phyloP scores from a whole-genome alignment of 495 filamentous ascomycete genomes.

The Neurospora tetrasperma region DNA sequence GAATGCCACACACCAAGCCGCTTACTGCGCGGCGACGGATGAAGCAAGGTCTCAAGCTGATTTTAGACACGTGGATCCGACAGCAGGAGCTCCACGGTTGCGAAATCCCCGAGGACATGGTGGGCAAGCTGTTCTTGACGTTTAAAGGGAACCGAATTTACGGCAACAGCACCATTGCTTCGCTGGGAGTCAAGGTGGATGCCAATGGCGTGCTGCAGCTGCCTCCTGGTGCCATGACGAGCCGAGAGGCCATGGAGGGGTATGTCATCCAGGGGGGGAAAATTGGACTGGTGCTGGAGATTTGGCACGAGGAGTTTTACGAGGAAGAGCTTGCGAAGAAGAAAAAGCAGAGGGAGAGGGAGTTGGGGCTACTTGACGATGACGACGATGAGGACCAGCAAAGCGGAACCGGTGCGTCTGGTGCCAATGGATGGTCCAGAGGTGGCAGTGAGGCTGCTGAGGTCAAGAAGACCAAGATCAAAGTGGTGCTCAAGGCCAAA shows the following conservation, averaged over 20 bases:
- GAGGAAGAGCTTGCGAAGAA: conserved; percentile 32
- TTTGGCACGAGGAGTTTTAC: conserved; percentile 56
- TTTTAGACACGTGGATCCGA: conserved; percentile 12
- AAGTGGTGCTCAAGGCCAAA: conserved; percentile 42
- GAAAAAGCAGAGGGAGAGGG: conserved; percentile 22
- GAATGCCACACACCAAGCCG: conserved; percentile 4
- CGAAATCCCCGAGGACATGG: not conserved
- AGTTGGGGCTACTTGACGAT: conserved; percentile 16
- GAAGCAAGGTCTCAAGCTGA: conserved; percentile 11
- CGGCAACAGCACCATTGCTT: conserved; percentile 60
- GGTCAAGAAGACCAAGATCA: conserved; percentile 41
- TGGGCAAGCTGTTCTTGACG: conserved; percentile 56
- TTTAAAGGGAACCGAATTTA: conserved; percentile 69
- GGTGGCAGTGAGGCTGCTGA: conserved; percentile 10
- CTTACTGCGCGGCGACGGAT: conserved; percentile 7
- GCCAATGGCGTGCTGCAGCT: conserved; percentile 22
- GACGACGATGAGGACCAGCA: conserved; percentile 2
- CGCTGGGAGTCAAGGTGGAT: conserved; percentile 47
- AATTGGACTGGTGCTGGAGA: conserved; percentile 52
- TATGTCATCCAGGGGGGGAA: conserved; percentile 9
- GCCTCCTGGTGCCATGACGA: conserved; percentile 22
- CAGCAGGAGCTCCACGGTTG: not conserved
- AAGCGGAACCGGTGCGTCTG: not conserved
- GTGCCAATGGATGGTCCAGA: not conserved
- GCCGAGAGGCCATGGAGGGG: conserved; percentile 16